Conservation (phyloP, 75 land plant species). For the Larix kaempferi region DNA sequence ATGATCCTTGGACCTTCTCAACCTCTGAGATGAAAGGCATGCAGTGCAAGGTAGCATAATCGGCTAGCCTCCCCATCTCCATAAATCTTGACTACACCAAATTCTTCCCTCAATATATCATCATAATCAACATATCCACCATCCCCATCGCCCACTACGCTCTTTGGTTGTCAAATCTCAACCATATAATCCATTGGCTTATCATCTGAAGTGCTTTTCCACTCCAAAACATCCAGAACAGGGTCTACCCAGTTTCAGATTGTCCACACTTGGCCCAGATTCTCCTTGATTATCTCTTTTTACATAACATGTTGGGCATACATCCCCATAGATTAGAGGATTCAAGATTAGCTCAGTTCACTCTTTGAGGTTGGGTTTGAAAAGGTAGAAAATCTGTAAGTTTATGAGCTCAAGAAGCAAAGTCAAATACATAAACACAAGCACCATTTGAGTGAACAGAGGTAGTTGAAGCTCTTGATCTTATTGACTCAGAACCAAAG, state of each 20-base stretch:
- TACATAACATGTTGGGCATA: not conserved
- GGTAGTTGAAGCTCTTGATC: too few species aligned
- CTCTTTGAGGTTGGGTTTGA: too few species aligned
- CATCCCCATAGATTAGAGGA: not conserved
- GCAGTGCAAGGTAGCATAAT: slow-evolving; percentile 77
- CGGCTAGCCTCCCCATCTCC: slow-evolving; percentile 85
- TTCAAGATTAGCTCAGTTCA: not conserved
- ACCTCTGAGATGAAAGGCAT: slow-evolving; percentile 92
- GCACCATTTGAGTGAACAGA: too few species aligned
- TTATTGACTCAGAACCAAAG: too few species aligned
- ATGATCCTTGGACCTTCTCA: slow-evolving; percentile 66
- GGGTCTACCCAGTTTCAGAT: not conserved
- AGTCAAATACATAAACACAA: too few species aligned
- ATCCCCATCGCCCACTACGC: not conserved
- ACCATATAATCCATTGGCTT: too few species aligned
- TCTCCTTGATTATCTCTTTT: not conserved
- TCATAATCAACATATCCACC: slow-evolving; percentile 12
- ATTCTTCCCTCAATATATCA: slow-evolving; percentile 77
- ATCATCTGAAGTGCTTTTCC: not conserved
- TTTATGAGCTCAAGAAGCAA: too few species aligned
- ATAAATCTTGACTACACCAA: slow-evolving; percentile 85
- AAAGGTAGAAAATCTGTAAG: too few species aligned
- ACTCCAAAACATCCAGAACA: not conserved
- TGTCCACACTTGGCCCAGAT: not conserved
- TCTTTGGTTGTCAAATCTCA: too few species aligned